phyloP scores from a whole-genome alignment of 2,329 filamentous ascomycete genomes.

The Colletotrichum cordylinicola region DNA sequence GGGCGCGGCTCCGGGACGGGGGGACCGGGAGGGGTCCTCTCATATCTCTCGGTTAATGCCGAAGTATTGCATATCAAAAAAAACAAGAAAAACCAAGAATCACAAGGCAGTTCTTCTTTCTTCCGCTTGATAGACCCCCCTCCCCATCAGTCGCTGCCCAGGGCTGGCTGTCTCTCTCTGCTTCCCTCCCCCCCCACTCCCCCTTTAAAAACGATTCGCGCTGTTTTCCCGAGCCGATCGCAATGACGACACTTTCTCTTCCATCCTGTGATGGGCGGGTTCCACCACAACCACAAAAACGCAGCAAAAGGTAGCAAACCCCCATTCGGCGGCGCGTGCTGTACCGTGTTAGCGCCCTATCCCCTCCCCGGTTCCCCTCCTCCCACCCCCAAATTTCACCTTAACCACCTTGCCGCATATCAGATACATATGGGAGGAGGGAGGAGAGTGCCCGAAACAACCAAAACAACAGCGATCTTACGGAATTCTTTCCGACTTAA shows the following conservation, averaged over 20 bases:
- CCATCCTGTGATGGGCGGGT: neutral
- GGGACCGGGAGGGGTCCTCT: neutral
- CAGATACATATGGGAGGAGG: neutral
- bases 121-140: neutral
- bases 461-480: neutral
- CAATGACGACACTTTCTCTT: slow-evolving; percentile 12
- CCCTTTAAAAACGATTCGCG: neutral
- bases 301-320: neutral
- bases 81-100: neutral
- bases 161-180: neutral
- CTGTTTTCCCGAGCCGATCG: slow-evolving; percentile 18
- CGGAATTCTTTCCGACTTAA: neutral
- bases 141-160: neutral
- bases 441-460: neutral
- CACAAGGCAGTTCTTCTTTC: neutral
- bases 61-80: neutral
- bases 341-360: neutral
- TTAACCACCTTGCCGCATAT: neutral
- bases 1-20: neutral
- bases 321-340: neutral
- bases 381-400: neutral
- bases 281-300: neutral
- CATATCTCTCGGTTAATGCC: slow-evolving; percentile 12
- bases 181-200: neutral
- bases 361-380: neutral